Percentiles rank a stretch among this genome's conserved stretches.
Evolutionary conservation across 305 asterid genomes (phyloP).

Genomic region (Fraxinus dipetala): DNA sequence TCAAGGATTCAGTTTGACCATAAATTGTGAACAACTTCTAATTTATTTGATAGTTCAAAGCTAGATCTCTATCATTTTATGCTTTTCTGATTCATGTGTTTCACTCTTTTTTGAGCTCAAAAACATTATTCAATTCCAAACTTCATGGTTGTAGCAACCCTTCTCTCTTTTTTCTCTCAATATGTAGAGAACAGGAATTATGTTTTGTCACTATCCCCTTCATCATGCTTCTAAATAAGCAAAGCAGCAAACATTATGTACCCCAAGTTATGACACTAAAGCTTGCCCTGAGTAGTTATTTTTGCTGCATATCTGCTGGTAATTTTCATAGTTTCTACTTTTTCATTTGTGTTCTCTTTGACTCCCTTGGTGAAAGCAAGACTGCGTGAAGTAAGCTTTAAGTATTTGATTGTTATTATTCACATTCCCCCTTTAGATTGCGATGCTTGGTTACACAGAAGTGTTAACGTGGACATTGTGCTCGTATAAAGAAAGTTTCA

Average conservation of each 20-base stretch:
- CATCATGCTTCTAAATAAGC: background rate
- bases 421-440: constrained; percentile 43
- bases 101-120: background rate
- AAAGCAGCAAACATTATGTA: background rate
- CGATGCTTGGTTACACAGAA: constrained; percentile 78
- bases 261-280: background rate
- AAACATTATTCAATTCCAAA: background rate
- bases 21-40: background rate
- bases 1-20: background rate
- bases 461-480: constrained; percentile 76
- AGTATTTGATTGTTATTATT: background rate
- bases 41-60: background rate
- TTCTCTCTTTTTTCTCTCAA: background rate
- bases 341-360: background rate
- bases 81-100: background rate
- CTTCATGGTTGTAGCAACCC: background rate
- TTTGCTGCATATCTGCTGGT: background rate
- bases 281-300: background rate
- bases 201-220: background rate
- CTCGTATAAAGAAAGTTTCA: constrained; percentile 71
- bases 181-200: background rate
- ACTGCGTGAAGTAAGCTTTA: background rate
- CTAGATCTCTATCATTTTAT: background rate
- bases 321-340: background rate
- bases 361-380: background rate